A percentile compares a stretch with the other conserved stretches of the same genome.
phyloP scores from a whole-genome alignment of 208 protist species.

The Trypanosoma cruzi region DNA sequence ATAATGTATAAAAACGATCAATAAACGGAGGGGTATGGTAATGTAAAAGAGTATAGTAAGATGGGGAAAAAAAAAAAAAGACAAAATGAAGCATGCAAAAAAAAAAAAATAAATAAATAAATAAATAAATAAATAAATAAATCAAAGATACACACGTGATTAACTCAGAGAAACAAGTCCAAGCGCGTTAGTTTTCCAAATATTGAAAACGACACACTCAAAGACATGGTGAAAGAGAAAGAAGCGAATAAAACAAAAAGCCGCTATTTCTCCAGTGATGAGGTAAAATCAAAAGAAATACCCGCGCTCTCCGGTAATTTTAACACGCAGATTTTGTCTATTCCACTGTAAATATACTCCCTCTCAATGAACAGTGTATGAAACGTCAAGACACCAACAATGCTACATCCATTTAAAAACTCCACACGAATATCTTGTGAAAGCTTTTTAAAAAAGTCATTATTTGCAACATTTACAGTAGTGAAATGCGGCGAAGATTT shows the following conservation, averaged over 20 bases:
- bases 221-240: neutral
- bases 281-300: constrained; percentile 13
- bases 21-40: no score
- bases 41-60: no score
- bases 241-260: constrained; percentile 5
- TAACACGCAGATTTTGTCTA: constrained; percentile 55
- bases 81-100: neutral
- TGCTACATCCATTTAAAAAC: constrained; percentile 25
- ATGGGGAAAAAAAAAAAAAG: neutral
- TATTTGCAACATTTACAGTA: no score
- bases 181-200: neutral
- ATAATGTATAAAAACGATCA: no score
- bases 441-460: no score
- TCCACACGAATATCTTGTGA: no score
- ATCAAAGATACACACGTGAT: neutral
- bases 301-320: constrained; percentile 21
- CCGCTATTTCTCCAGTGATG: neutral
- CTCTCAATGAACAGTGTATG: constrained; percentile 57
- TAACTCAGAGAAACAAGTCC: neutral
- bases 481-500: no score
- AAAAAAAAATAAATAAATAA: no score
- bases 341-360: constrained; percentile 25
- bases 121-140: neutral
- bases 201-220: neutral
- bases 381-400: constrained; percentile 44